phyloP scores from a whole-genome alignment of 805 yeast species.

The Yamadazyma insecticola region DNA sequence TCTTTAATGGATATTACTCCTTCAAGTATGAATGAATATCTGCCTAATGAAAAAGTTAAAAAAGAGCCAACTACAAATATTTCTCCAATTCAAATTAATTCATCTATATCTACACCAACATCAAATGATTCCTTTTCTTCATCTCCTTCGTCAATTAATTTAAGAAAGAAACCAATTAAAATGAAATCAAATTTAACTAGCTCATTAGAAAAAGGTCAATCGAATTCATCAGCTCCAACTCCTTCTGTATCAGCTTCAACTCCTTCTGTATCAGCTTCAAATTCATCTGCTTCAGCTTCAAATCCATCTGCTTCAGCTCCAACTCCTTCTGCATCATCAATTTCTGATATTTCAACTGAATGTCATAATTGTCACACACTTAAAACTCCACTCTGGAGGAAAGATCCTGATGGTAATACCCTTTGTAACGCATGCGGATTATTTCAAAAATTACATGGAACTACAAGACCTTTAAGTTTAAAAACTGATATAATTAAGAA shows the following conservation, averaged over 20 bases:
- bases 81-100: slow-evolving; percentile 13
- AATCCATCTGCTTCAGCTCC: not conserved
- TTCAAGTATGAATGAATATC: slow-evolving; percentile 24
- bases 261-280: not conserved
- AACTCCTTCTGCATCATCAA: slow-evolving; percentile 6
- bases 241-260: not conserved
- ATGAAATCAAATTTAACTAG: slow-evolving; percentile 18
- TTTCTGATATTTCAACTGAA: slow-evolving; percentile 22
- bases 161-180: slow-evolving; percentile 3
- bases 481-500: slow-evolving; percentile 57
- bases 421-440: slow-evolving; percentile 64
- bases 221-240: slow-evolving; percentile 1
- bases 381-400: slow-evolving; percentile 61
- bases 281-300: slow-evolving; percentile 3
- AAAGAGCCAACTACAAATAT: slow-evolving; percentile 15
- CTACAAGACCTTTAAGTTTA: slow-evolving; percentile 54
- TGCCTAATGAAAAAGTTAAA: slow-evolving; percentile 14
- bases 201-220: slow-evolving; percentile 14
- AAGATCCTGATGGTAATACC: slow-evolving; percentile 56
- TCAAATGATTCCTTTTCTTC: slow-evolving; percentile 1
- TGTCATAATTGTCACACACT: slow-evolving; percentile 57
- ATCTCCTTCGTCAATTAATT: not conserved
- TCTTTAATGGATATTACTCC: slow-evolving; percentile 24
- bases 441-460: slow-evolving; percentile 56
- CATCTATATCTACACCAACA: slow-evolving; percentile 5